phyloP scores from a whole-genome alignment of 164 flowering plant species.

The Macadamia tetraphylla region DNA sequence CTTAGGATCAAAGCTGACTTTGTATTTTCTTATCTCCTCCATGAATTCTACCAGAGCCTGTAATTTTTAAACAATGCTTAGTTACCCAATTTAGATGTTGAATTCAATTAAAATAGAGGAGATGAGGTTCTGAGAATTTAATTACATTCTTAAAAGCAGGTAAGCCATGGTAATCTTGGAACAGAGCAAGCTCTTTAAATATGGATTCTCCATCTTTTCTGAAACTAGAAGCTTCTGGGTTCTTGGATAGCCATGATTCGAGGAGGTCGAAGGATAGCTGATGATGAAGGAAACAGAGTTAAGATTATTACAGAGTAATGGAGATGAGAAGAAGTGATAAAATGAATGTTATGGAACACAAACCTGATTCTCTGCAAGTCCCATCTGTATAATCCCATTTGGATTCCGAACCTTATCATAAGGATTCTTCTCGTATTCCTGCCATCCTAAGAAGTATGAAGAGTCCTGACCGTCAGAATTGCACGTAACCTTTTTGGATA shows the following conservation, averaged over 20 bases:
- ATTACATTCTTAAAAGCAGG: constrained; percentile 63
- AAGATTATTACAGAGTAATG: background rate
- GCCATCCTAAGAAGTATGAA: constrained; percentile 74
- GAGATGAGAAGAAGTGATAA: background rate
- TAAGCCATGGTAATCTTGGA: constrained; percentile 60
- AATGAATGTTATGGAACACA: background rate
- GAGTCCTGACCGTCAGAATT: constrained; percentile 74
- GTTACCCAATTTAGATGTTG: background rate
- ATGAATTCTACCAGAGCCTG: constrained; percentile 77
- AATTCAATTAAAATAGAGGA: background rate
- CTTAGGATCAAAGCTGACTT: constrained; percentile 53
- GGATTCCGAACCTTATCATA: constrained; percentile 47
- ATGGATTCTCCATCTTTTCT: constrained; percentile 48
- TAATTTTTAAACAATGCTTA: background rate
- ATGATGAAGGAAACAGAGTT: background rate
- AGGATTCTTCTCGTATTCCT: constrained; percentile 80
- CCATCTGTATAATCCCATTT: constrained; percentile 73
- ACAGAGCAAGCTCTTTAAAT: constrained; percentile 67
- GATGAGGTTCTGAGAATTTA: background rate
- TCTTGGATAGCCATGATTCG: constrained; percentile 54
- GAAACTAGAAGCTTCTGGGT: constrained; percentile 58
- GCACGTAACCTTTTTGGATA: constrained; percentile 53
- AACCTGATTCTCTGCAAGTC: constrained; percentile 85
- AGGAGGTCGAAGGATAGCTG: constrained; percentile 66
- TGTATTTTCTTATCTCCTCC: constrained; percentile 67